phyloP scores from a whole-genome alignment of 2,329 filamentous ascomycete genomes.

The Phyllosticta citribraziliensis region DNA sequence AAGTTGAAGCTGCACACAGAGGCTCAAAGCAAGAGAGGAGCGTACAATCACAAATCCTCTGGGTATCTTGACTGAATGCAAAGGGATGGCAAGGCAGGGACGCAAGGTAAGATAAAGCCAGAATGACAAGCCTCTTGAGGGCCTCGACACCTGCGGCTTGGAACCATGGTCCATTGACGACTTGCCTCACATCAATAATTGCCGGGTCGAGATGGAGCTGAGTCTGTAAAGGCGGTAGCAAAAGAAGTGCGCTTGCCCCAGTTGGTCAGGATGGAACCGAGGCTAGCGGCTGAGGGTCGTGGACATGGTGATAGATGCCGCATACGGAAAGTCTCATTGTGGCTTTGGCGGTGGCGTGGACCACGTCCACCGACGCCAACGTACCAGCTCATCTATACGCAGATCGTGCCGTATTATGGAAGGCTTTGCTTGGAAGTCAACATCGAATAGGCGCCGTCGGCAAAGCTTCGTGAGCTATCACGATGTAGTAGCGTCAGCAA shows the following conservation, averaged over 20 bases:
- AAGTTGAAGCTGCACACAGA: not conserved
- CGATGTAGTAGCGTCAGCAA: no score
- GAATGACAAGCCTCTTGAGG: not conserved
- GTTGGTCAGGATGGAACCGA: not conserved
- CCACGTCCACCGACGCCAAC: not conserved
- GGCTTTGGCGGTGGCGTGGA: not conserved
- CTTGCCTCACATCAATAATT: not conserved
- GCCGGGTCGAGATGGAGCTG: not conserved
- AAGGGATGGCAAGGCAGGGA: not conserved
- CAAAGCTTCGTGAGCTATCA: no score
- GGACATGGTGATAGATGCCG: not conserved
- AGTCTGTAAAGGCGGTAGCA: not conserved
- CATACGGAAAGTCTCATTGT: not conserved
- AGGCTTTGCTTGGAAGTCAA: no score
- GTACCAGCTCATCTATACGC: not conserved
- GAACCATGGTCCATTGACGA: not conserved
- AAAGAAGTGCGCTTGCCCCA: not conserved
- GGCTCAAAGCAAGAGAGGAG: not conserved
- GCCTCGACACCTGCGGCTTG: not conserved
- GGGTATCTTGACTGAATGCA: not conserved
- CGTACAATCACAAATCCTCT: not conserved
- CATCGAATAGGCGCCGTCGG: no score
- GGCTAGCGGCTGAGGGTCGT: not conserved
- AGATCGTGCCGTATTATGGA: not conserved
- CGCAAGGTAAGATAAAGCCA: not conserved